Evolutionary conservation across 1,139 yeast species (phyloP), one percentile per base, ranked within the genome.

Genomic region (Yamadazyma diospyri): DNA sequence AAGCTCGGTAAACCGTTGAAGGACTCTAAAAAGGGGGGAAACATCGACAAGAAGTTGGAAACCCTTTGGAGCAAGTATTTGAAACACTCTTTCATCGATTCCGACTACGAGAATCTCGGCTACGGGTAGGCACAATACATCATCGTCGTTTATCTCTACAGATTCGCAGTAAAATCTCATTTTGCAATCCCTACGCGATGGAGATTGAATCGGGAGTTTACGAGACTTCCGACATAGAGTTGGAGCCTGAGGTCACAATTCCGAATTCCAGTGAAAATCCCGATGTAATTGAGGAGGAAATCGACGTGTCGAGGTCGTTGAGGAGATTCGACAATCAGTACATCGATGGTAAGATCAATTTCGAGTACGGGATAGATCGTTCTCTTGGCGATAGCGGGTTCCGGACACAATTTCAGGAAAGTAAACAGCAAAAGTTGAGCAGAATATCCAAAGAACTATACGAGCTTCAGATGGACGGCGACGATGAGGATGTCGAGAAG

Each of bases 71-170:
- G 54, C 6, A 39, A 43, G 9, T 76, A 59, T 47, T 52, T 74
- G 40, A 59, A 62, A 33, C 63, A 78, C 45, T 77, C 84, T 0
- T 84, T 83, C 53, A 73, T 78, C 10, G 70, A 76, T 39, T 69
- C 83, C 8, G 81, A 78, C 18, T 83, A 82, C 52, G 80, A 77
- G 48, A 68, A 76, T 38, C 55, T 55, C 51, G 68, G 66, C 9
- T 51, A 45, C 33, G 64, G 64, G 39, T 57, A 44, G 36, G 13
- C 16, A 20, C 9, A 6, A 12, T 27, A 15, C 19, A 26, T 12
- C 13, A 15, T 17, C 12, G 5, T 15, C 11, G 16, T 15, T 16
- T 14, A 15, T n/a, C 18, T 20, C 16, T 12, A 15, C 10, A 10
- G 15, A 15, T 13, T 8, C 12, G 11, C 6, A 23, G 15, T 10